Evolutionary conservation across 495 filamentous ascomycete genomes (phyloP), one percentile per base, ranked within the genome.

Genomic region (Neurospora africana): DNA sequence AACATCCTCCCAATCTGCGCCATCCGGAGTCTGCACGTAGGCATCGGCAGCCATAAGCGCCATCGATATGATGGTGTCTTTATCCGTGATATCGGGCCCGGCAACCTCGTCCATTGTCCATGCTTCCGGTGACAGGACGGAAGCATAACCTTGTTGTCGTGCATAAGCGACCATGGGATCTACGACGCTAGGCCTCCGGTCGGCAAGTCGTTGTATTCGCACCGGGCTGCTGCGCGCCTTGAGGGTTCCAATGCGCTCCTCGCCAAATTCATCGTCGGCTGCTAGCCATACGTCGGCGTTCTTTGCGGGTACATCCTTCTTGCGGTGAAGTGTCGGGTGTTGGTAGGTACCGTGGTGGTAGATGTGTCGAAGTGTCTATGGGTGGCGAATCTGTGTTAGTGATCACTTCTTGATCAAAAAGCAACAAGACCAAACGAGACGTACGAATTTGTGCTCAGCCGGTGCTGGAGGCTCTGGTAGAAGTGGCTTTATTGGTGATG

Each of bases 21-120:
- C 86, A 9, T 86, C 85, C 2, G 91, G 89, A 21, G 85, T 87
- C 72, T 91, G 83, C 30, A 94, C 89, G 80, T 99, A 99, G 37
- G 96, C 94, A 78, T 98, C 88, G 69, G 92, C 87, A 2, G 95
- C 90, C 87, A 98, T 94, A 73, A 89, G 86, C 0, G 96, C 94
- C 76, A 99, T 87, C 27, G 85, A 92, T 72, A 98, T 73, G 15
- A 99, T 87, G 0, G 93, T 97, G 47, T 89, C 84, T 81, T 94
- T 97, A 79, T 98, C 91, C 30, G 93, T 92, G 39, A 95, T 81
- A 80, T 99, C 90, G 15, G 95, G 95, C 0, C 89, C 92, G 3
- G 86, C 76, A 2, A 97, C 82, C 30, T 91, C 89, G 72, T 98
- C 95, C 76, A 91, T 84, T 3, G 90, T 90, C 95, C 95, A 99